Evolutionary conservation across 257 asterid species (phyloP).

Genomic region (Verbascum thapsus): DNA sequence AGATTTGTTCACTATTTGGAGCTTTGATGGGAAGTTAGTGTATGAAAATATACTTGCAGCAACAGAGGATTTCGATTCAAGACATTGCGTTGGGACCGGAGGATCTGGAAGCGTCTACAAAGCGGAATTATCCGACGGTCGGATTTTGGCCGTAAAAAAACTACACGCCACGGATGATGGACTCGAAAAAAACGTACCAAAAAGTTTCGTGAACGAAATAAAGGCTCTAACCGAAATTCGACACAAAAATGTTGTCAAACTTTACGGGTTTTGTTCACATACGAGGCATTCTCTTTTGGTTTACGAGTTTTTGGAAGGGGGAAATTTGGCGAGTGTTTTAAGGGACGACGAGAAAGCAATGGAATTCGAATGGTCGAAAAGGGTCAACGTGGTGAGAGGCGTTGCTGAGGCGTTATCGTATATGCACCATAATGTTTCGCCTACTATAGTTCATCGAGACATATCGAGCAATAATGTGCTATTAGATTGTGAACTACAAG

Average conservation of each 20-base stretch:
- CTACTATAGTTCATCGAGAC: constrained; percentile 34
- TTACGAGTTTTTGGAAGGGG: constrained; percentile 42
- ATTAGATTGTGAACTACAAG: constrained; percentile 32
- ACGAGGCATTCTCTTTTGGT: constrained; percentile 27
- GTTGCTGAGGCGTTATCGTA: constrained; percentile 40
- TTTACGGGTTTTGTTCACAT: constrained; percentile 41
- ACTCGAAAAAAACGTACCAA: background rate
- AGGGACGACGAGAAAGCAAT: constrained; percentile 26
- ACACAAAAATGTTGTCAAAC: constrained; percentile 41
- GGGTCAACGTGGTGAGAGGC: constrained; percentile 39
- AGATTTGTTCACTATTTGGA: constrained; percentile 25
- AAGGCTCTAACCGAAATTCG: constrained; percentile 31
- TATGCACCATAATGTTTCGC: constrained; percentile 25
- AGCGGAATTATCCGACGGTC: constrained; percentile 30
- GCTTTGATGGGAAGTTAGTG: constrained; percentile 34
- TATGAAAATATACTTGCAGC: constrained; percentile 35
- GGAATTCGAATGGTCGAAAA: constrained; percentile 33
- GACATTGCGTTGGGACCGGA: constrained; percentile 39
- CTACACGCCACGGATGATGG: constrained; percentile 27
- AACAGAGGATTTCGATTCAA: constrained; percentile 34
- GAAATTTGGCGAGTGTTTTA: constrained; percentile 28
- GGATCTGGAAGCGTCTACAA: constrained; percentile 39
- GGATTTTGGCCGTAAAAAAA: constrained; percentile 40
- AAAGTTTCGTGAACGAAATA: constrained; percentile 37
- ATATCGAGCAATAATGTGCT: constrained; percentile 44